These are phyloP conservation scores for Pseudogymnoascus sp. DNA, from an alignment of 2,329 filamentous ascomycete genomes.

Conservation along the genomic window DNA sequence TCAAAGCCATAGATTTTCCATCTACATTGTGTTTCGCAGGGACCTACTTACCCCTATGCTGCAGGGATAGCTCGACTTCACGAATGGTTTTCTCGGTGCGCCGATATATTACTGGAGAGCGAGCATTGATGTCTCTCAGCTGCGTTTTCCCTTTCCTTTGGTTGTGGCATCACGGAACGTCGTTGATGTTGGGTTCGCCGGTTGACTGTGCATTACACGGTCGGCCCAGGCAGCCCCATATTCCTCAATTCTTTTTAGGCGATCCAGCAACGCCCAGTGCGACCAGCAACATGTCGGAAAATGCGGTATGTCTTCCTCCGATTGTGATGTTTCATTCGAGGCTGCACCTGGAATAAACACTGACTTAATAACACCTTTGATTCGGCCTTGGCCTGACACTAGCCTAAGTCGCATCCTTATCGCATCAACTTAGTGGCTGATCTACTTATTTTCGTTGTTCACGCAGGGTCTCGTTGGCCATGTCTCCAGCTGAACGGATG, in stretches of 20 bases:
- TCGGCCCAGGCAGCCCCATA: not conserved
- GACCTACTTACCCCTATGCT: not conserved
- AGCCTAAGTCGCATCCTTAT: slow-evolving; percentile 2
- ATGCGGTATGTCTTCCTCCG: not conserved
- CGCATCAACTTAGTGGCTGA: not conserved
- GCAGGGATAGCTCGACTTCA: not conserved
- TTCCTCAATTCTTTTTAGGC: not conserved
- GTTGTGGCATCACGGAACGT: not conserved
- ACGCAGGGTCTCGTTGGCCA: not conserved
- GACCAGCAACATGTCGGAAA: not conserved
- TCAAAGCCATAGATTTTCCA: not conserved
- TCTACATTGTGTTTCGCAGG: not conserved
- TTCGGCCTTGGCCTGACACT: not conserved
- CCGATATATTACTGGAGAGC: not conserved
- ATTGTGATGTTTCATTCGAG: not conserved
- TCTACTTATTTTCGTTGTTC: not conserved
- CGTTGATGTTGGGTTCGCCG: not conserved
- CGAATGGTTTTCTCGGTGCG: not conserved
- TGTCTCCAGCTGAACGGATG: not conserved
- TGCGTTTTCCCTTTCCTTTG: not conserved
- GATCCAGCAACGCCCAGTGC: not conserved
- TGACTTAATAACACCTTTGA: not conserved
- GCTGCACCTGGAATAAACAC: not conserved
- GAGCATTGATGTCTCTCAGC: not conserved
- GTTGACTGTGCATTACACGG: not conserved